Percentiles rank a stretch among this genome's conserved stretches.
These are phyloP conservation scores for Hyphopichia khmerensis DNA, from an alignment of 1,139 yeast species.

Conservation along the genomic window DNA sequence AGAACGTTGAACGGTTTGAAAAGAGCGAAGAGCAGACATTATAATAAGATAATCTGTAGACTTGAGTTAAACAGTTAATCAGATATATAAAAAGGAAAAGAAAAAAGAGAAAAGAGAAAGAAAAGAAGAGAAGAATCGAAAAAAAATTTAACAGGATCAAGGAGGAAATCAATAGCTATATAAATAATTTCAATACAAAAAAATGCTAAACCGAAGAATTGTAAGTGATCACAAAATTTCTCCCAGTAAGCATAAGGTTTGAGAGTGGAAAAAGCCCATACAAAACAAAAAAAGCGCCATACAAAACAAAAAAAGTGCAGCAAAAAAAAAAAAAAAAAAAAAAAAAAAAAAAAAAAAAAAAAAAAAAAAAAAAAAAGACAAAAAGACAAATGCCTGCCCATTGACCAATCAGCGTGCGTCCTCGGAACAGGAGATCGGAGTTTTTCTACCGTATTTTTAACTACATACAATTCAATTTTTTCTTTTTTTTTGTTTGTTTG, in stretches of 20 bases:
- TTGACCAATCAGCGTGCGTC: conserved; percentile 2
- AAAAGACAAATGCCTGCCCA: too few relatives aligned
- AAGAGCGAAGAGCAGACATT: conserved; percentile 41
- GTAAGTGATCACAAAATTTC: background rate
- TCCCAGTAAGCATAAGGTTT: background rate
- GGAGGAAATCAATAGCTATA: conserved; percentile 2
- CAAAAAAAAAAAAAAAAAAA: background rate
- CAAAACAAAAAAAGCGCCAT: background rate
- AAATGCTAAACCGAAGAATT: too few relatives aligned
- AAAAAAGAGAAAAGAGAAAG: conserved; percentile 13
- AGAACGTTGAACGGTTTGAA: conserved; percentile 30
- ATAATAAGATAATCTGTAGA: conserved; percentile 5
- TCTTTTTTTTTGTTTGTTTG: too few relatives aligned
- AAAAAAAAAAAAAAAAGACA: too few relatives aligned
- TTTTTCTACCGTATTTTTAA: too few relatives aligned
- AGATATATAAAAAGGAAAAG: conserved; percentile 1
- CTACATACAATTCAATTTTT: too few relatives aligned
- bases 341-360: too few relatives aligned
- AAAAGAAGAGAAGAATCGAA: conserved; percentile 19
- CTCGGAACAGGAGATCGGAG: background rate
- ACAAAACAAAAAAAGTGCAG: conserved; percentile 1
- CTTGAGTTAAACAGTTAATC: background rate
- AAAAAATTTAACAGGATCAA: conserved; percentile 11
- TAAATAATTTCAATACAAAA: background rate
- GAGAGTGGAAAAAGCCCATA: background rate